These are phyloP conservation scores for Xylariales sp. DNA, from an alignment of 2,329 filamentous ascomycete genomes.

Conservation along the genomic window DNA sequence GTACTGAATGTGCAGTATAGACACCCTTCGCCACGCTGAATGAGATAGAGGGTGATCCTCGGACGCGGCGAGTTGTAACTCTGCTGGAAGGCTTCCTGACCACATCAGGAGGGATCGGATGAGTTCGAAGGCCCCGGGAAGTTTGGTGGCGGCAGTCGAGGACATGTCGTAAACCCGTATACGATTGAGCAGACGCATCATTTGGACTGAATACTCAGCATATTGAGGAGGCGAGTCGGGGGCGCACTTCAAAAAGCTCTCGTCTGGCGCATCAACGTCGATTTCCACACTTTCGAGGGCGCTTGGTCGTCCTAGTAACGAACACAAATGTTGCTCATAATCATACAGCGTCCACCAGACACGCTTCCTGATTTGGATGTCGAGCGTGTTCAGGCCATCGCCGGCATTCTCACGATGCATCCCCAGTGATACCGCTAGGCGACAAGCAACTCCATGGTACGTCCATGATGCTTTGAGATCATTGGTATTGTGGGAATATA, in stretches of 20 bases:
- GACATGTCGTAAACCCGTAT: slow-evolving; percentile 20
- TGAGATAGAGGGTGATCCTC: slow-evolving; percentile 7
- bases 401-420: slow-evolving; percentile 36
- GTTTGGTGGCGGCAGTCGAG: slow-evolving; percentile 11
- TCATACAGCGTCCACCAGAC: slow-evolving; percentile 27
- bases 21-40: slow-evolving; percentile 16
- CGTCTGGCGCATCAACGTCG: slow-evolving; percentile 20
- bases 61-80: slow-evolving; percentile 8
- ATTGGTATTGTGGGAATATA: slow-evolving; percentile 35
- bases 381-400: slow-evolving; percentile 26
- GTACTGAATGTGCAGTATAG: slow-evolving; percentile 21
- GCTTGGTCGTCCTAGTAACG: slow-evolving; percentile 23
- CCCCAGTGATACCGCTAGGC: slow-evolving; percentile 37
- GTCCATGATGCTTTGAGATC: slow-evolving; percentile 36
- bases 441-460: slow-evolving; percentile 32
- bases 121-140: slow-evolving; percentile 14
- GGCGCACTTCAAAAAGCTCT: slow-evolving; percentile 10
- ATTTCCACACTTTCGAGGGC: slow-evolving; percentile 25
- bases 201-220: slow-evolving; percentile 13
- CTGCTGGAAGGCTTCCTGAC: slow-evolving; percentile 15
- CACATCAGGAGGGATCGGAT: slow-evolving; percentile 12
- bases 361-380: slow-evolving; percentile 21
- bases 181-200: slow-evolving; percentile 19
- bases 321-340: slow-evolving; percentile 26
- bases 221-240: slow-evolving; percentile 12